Evolutionary conservation across 2,329 filamentous ascomycete genomes (phyloP), one percentile per base, ranked within the genome.

Genomic region (Hypoxylon rubiginosum): DNA sequence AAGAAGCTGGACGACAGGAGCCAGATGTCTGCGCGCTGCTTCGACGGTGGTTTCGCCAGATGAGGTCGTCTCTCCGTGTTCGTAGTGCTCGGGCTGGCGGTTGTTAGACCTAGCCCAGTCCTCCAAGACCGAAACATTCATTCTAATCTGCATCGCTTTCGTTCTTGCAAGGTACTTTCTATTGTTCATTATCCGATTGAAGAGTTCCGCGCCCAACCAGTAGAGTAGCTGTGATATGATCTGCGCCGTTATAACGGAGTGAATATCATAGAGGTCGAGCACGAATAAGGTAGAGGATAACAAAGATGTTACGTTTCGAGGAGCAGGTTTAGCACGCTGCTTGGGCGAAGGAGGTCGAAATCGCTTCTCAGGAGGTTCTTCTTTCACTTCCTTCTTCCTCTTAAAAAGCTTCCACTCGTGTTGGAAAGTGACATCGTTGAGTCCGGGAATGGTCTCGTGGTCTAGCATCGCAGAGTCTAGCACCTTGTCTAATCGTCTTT

Each of bases 361-460:
- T 46, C 94, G 89, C 80, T 97, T 97, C 79, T 97, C 95, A 1
- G 91, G 84, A 0, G 95, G 93, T 77, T 98, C 94, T 58, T 93
- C 91, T 79, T 97, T 97, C 41, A 94, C 90, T 72, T 97, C 94
- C 66, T 91, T 88, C 79, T 97, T 98, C 61, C 92, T 88, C 76
- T 96, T 94, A 81, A 99, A 97, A 39, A 99, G 86, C 74, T 97
- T 97, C 96, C 96, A 99, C 78, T 99, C 96, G 76, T 98, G 94
- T 77, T 98, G 95, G 75, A 99, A 99, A 5, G 93, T 91, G 64
- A 99, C 93, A 75, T 97, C 95, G 76, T 98, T 95, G 71, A 99
- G 96, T 0, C 96, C 96, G 1, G 96, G 95, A 68, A 99, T 99
- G 0, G 94, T 97, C 81, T 99, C 96, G 78, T 98, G 95, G 74